These are phyloP conservation scores for Tetraselmis striata DNA, from an alignment of 139 green algal genomes.

Conservation along the genomic window DNA sequence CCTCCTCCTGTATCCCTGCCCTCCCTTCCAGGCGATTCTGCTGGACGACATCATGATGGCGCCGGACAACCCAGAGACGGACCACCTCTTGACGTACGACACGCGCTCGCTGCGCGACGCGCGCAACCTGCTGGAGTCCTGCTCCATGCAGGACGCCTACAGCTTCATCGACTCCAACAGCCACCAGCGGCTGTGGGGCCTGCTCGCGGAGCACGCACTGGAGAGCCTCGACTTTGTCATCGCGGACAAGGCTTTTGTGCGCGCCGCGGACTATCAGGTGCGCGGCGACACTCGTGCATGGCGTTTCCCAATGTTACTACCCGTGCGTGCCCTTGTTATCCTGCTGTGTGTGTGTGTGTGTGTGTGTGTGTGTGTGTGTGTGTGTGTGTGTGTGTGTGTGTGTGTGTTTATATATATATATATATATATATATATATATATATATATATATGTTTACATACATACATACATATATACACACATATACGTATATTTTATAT, in stretches of 20 bases:
- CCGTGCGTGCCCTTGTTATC: no score
- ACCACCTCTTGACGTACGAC: constrained; percentile 58
- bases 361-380: no score
- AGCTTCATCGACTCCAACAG: constrained; percentile 56
- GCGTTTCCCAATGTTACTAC: no score
- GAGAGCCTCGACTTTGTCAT: constrained; percentile 53
- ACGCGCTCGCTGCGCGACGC: constrained; percentile 54
- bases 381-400: no score
- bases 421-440: no score
- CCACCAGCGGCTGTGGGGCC: constrained; percentile 67
- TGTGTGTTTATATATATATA: no score
- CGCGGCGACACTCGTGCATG: background rate
- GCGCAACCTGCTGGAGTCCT: constrained; percentile 49
- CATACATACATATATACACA: no score
- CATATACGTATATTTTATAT: no score
- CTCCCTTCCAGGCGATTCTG: constrained; percentile 23
- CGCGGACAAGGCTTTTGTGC: constrained; percentile 73
- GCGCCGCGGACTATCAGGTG: constrained; percentile 41
- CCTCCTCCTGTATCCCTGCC: no score
- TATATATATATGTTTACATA: no score
- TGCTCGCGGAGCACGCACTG: constrained; percentile 71
- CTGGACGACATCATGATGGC: constrained; percentile 66
- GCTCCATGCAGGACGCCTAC: constrained; percentile 44
- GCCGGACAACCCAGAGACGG: constrained; percentile 51
- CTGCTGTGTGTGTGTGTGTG: no score